phyloP scores from a whole-genome alignment of 176 grass and related monocot genomes.

The Ananas comosus region DNA sequence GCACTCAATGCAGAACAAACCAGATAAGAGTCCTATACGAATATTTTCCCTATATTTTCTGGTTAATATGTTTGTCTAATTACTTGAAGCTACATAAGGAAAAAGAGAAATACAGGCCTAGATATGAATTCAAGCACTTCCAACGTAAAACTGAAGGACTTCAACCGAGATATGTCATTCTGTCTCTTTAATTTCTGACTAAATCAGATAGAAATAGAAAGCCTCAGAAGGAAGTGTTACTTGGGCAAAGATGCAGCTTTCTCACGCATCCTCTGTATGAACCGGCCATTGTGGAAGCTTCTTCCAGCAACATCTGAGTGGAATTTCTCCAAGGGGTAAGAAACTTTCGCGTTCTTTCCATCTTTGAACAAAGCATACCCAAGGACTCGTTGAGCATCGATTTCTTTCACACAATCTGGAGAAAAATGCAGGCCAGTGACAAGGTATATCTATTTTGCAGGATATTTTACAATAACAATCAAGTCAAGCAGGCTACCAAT shows the following conservation, averaged over 20 bases:
- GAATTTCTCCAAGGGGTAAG: constrained; percentile 89
- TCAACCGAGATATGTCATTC: too few relatives aligned
- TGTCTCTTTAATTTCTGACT: too few relatives aligned
- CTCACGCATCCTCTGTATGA: constrained; percentile 92
- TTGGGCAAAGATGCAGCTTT: constrained; percentile 68
- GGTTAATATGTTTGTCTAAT: not conserved
- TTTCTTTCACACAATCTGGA: constrained; percentile 89
- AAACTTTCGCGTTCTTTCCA: constrained; percentile 63
- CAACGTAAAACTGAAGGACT: too few relatives aligned
- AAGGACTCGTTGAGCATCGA: constrained; percentile 83
- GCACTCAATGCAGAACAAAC: not conserved
- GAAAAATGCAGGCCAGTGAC: not conserved
- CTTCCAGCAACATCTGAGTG: constrained; percentile 84
- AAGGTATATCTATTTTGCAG: constrained; percentile 1
- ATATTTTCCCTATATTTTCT: too few relatives aligned
- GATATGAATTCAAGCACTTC: not conserved
- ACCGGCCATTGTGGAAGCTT: constrained; percentile 95
- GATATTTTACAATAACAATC: not conserved
- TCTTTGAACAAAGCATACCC: constrained; percentile 96
- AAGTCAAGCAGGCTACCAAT: too few relatives aligned
- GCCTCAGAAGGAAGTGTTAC: constrained; percentile 28
- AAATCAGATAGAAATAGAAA: too few relatives aligned
- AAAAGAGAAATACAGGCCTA: not conserved
- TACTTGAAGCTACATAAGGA: not conserved
- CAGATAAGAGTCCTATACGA: too few relatives aligned